phyloP scores from a whole-genome alignment of 305 asterid genomes.

The Fraxinus sp. region DNA sequence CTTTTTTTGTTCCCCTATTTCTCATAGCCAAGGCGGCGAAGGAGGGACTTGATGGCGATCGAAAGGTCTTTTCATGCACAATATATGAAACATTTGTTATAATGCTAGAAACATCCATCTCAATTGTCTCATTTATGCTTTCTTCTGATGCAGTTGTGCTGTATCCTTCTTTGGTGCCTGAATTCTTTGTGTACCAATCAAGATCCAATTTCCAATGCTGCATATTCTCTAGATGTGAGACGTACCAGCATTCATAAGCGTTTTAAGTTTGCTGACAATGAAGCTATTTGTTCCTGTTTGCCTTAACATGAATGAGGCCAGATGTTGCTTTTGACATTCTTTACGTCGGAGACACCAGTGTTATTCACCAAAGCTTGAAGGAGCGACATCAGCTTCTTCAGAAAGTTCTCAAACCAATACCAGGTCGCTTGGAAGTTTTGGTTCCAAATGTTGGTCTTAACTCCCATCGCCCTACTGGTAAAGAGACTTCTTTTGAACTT shows the following conservation, averaged over 20 bases:
- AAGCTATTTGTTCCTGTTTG: constrained; percentile 18
- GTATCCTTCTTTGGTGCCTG: constrained; percentile 61
- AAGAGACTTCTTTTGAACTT: background rate
- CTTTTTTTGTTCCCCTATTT: constrained; percentile 24
- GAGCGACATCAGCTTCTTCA: constrained; percentile 81
- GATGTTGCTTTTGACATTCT: constrained; percentile 93
- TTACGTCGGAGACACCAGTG: constrained; percentile 91
- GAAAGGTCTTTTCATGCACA: constrained; percentile 55
- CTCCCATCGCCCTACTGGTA: constrained; percentile 71
- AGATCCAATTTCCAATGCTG: constrained; percentile 21
- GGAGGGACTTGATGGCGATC: constrained; percentile 82
- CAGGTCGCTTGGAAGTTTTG: constrained; percentile 90
- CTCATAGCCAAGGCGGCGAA: constrained; percentile 79
- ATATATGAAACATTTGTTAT: constrained; percentile 4
- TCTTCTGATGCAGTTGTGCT: constrained; percentile 79
- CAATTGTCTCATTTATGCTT: constrained; percentile 28
- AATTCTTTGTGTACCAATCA: constrained; percentile 11
- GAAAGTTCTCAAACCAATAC: constrained; percentile 64
- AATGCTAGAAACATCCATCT: constrained; percentile 18
- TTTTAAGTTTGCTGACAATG: constrained; percentile 16
- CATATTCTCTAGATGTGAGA: constrained; percentile 6
- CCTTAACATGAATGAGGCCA: constrained; percentile 56
- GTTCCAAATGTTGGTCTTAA: constrained; percentile 80
- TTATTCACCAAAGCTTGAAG: constrained; percentile 86
- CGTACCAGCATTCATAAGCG: constrained; percentile 4